These are phyloP conservation scores for Fibroporia radiculosa DNA, from an alignment of 768 basidiomycete species.

Conservation along the genomic window DNA sequence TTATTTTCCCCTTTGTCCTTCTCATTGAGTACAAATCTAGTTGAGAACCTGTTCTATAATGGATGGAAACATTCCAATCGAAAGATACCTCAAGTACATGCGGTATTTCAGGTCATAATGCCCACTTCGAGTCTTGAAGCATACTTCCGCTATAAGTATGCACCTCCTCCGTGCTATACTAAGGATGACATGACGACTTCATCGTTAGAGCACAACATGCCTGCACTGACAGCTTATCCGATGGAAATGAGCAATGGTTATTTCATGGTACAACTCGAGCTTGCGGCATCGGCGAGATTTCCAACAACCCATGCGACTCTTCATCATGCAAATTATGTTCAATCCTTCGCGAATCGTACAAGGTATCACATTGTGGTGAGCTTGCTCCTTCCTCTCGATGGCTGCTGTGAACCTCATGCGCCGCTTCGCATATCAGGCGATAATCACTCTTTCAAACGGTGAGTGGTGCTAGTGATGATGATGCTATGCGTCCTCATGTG, in stretches of 20 bases:
- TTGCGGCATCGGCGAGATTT: slow-evolving; percentile 51
- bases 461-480: slow-evolving; percentile 1
- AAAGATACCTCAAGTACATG: slow-evolving; percentile 37
- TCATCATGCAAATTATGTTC: background rate
- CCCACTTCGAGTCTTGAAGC: slow-evolving; percentile 35
- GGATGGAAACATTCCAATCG: slow-evolving; percentile 55
- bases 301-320: slow-evolving; percentile 37
- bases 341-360: too few species aligned
- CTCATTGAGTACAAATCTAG: too few species aligned
- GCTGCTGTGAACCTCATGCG: background rate
- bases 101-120: slow-evolving; percentile 44
- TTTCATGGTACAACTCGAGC: slow-evolving; percentile 63
- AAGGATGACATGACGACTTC: slow-evolving; percentile 17
- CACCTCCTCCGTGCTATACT: slow-evolving; percentile 22
- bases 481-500: background rate
- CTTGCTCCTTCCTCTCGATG: too few species aligned
- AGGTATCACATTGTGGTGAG: too few species aligned
- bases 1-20: too few species aligned
- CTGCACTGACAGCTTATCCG: slow-evolving; percentile 24
- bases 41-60: slow-evolving; percentile 41
- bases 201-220: slow-evolving; percentile 10
- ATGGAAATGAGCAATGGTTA: slow-evolving; percentile 47
- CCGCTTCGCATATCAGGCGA: slow-evolving; percentile 27
- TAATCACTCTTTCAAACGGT: slow-evolving; percentile 50
- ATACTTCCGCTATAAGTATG: slow-evolving; percentile 41